phyloP scores from a whole-genome alignment of 2,329 filamentous ascomycete species.

The Ophidiomyces ophidiicola region DNA sequence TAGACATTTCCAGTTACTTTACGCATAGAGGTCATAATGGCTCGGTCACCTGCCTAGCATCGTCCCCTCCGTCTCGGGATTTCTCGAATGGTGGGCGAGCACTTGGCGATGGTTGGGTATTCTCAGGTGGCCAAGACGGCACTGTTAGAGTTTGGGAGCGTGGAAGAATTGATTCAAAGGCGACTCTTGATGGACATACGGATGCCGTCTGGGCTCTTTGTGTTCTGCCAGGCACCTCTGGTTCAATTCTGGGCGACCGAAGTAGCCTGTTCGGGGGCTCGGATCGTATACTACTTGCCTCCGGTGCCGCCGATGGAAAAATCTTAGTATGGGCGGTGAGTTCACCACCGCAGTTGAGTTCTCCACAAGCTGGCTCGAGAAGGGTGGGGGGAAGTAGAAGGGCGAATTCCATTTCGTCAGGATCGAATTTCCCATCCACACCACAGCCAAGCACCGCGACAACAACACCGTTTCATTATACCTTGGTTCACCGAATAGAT shows the following conservation, averaged over 20 bases:
- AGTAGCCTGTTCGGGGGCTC: conserved; percentile 62
- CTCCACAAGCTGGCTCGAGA: conserved; percentile 61
- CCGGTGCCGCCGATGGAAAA: conserved; percentile 79
- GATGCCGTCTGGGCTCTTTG: conserved; percentile 95
- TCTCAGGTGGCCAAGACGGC: conserved; percentile 89
- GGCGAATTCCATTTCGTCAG: conserved; percentile 87
- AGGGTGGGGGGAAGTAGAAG: conserved; percentile 66
- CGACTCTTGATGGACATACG: conserved; percentile 82
- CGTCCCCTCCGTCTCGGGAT: conserved; percentile 75
- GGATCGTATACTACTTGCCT: conserved; percentile 80
- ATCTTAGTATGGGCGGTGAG: conserved; percentile 93
- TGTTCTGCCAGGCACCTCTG: conserved; percentile 73
- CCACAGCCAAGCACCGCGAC: conserved; percentile 82
- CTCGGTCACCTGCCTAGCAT: conserved; percentile 71
- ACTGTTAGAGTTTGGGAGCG: conserved; percentile 93
- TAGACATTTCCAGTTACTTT: conserved; percentile 87
- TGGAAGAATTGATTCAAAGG: conserved; percentile 86
- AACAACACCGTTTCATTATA: conserved; percentile 74
- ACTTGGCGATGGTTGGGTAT: conserved; percentile 92
- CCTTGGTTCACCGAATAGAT: conserved; percentile 73
- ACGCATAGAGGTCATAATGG: conserved; percentile 92
- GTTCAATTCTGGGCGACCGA: conserved; percentile 62
- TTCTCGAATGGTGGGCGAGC: conserved; percentile 82
- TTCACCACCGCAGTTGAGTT: conserved; percentile 72
- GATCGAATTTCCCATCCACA: conserved; percentile 78